Percentiles rank a stretch among this genome's conserved stretches.
Conservation (phyloP, 2,329 filamentous ascomycete genomes). For the Fusarium subglutinans region DNA sequence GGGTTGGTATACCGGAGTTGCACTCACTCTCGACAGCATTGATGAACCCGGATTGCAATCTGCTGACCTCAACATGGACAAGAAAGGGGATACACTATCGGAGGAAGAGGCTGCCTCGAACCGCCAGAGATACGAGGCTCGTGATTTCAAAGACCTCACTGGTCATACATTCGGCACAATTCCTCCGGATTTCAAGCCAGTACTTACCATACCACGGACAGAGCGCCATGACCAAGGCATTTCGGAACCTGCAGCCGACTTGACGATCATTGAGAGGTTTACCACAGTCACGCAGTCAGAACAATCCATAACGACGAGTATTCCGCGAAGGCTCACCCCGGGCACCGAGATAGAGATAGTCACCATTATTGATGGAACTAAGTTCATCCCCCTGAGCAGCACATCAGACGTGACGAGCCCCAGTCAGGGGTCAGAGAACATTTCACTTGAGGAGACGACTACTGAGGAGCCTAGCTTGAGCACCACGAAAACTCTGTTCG, state of each 20-base stretch:
- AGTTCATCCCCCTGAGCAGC: background rate
- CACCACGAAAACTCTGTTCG: background rate
- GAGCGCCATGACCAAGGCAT: background rate
- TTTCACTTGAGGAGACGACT: background rate
- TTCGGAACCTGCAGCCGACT: background rate
- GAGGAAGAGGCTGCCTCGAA: no score
- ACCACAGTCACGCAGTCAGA: background rate
- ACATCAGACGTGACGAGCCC: background rate
- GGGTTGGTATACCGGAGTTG: rapidly evolving
- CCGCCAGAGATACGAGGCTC: background rate
- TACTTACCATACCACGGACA: background rate
- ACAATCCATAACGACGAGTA: background rate
- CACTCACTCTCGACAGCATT: background rate
- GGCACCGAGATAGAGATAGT: background rate
- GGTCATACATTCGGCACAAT: background rate
- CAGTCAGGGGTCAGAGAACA: background rate
- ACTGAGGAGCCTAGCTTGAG: background rate
- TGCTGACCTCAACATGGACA: background rate
- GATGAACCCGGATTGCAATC: background rate
- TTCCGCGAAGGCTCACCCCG: background rate
- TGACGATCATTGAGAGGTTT: background rate
- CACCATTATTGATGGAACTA: background rate
- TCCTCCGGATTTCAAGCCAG: background rate
- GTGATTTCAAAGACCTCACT: background rate
- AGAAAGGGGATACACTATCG: no score